Conservation (phyloP, 768 basidiomycete genomes). For the Rossbeevera mucosa region DNA sequence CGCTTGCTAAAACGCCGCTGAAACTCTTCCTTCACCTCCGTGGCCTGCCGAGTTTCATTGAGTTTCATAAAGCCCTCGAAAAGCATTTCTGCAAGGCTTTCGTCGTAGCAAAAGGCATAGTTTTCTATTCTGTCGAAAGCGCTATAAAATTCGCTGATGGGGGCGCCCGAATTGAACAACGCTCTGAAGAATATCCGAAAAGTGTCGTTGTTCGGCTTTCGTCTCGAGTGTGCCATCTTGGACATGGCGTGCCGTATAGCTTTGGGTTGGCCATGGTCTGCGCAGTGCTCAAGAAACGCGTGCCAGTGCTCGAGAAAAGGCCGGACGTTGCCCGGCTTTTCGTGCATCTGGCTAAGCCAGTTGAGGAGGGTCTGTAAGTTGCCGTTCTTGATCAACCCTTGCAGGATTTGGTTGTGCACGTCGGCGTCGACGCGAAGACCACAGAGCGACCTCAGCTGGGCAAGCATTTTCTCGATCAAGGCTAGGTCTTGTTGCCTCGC, state of each 20-base stretch:
- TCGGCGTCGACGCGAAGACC: constrained; percentile 42
- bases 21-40: constrained; percentile 39
- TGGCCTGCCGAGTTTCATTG: constrained; percentile 34
- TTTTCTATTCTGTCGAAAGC: constrained; percentile 46
- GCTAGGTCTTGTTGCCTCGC: constrained; percentile 50
- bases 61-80: constrained; percentile 41
- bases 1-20: constrained; percentile 29
- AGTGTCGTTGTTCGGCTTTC: constrained; percentile 42
- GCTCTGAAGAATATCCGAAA: constrained; percentile 47
- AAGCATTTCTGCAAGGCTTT: constrained; percentile 37
- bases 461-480: constrained; percentile 49
- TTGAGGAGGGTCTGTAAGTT: constrained; percentile 40
- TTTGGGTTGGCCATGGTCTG: constrained; percentile 23
- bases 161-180: constrained; percentile 33
- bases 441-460: constrained; percentile 45
- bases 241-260: constrained; percentile 30
- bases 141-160: constrained; percentile 32
- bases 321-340: constrained; percentile 40
- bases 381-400: constrained; percentile 42
- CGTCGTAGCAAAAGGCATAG: constrained; percentile 42
- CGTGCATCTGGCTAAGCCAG: constrained; percentile 54
- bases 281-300: constrained; percentile 43
- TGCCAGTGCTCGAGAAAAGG: constrained; percentile 56
- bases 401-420: constrained; percentile 47
- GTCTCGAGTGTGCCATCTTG: constrained; percentile 37